Percentiles rank a stretch among this genome's conserved stretches.
Conservation (phyloP, 2,329 filamentous ascomycete genomes). For the Penicillium polonicum region DNA sequence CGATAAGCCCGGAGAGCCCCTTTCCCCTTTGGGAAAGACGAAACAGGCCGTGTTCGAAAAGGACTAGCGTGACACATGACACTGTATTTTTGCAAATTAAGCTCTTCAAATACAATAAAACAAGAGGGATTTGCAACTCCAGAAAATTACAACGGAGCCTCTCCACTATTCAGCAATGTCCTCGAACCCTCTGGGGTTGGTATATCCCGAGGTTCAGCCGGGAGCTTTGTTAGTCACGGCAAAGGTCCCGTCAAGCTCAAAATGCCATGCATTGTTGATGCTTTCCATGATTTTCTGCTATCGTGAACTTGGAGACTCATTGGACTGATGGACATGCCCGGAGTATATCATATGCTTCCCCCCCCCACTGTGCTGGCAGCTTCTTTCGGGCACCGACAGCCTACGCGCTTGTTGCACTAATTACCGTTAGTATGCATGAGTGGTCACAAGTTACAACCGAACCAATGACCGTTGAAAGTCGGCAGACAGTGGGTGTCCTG, state of each 20-base stretch:
- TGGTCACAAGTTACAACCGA: slow-evolving; percentile 12
- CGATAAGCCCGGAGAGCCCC: slow-evolving; percentile 18
- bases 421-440: neutral
- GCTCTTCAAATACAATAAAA: slow-evolving; percentile 3
- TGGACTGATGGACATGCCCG: neutral
- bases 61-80: slow-evolving; percentile 12
- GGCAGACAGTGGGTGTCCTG: neutral
- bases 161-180: neutral
- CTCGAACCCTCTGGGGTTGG: neutral
- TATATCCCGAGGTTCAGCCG: neutral
- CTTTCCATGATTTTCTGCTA: neutral
- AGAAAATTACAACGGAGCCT: neutral
- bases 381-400: slow-evolving; percentile 1
- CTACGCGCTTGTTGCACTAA: neutral
- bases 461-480: slow-evolving; percentile 13
- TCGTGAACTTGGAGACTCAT: neutral
- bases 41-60: slow-evolving; percentile 3
- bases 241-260: slow-evolving; percentile 7
- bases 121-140: neutral
- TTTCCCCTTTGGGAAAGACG: slow-evolving; percentile 19
- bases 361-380: neutral
- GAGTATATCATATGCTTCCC: neutral
- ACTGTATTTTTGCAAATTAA: neutral
- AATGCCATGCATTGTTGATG: neutral
- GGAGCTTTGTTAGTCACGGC: slow-evolving; percentile 7